phyloP scores from a whole-genome alignment of 805 yeast genomes.

The Yamadazyma laniorum region DNA sequence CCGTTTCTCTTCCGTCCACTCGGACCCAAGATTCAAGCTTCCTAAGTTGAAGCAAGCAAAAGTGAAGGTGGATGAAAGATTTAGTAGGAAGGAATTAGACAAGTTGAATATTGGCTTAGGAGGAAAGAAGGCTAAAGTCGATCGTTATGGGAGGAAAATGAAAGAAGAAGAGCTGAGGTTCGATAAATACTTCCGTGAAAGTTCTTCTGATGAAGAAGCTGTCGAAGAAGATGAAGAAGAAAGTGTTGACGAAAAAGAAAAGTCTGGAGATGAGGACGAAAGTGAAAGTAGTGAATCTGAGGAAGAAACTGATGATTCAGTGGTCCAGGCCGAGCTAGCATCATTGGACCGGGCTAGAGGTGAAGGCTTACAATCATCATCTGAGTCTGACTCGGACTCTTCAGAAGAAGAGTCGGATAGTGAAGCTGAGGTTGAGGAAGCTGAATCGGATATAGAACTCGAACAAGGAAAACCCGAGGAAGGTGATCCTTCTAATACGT shows the following conservation, averaged over 20 bases:
- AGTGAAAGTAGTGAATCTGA: constrained; percentile 26
- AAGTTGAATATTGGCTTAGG: constrained; percentile 41
- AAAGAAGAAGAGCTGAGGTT: constrained; percentile 49
- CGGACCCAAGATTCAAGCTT: constrained; percentile 83
- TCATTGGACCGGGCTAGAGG: constrained; percentile 66
- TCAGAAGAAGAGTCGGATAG: constrained; percentile 49
- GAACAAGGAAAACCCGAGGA: constrained; percentile 67
- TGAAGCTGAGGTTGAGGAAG: constrained; percentile 42
- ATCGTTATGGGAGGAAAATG: constrained; percentile 82
- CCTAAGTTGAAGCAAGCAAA: constrained; percentile 69
- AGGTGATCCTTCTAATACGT: constrained; percentile 77
- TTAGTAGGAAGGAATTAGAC: constrained; percentile 60
- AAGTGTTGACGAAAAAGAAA: constrained; percentile 22
- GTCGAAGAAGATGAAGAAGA: constrained; percentile 20
- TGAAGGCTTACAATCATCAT: constrained; percentile 46
- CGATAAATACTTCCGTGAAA: constrained; percentile 57
- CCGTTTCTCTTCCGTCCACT: constrained; percentile 74
- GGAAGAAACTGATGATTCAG: constrained; percentile 23
- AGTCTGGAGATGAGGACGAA: constrained; percentile 17
- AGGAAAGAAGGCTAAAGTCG: constrained; percentile 68
- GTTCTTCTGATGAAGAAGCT: constrained; percentile 28
- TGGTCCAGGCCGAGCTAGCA: constrained; percentile 17
- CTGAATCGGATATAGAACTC: constrained; percentile 53
- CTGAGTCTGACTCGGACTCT: constrained; percentile 31
- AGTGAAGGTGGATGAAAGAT: constrained; percentile 82